Evolutionary conservation across 495 filamentous ascomycete species (phyloP), one percentile per base, ranked within the genome.

Genomic region (Collariella sp.): DNA sequence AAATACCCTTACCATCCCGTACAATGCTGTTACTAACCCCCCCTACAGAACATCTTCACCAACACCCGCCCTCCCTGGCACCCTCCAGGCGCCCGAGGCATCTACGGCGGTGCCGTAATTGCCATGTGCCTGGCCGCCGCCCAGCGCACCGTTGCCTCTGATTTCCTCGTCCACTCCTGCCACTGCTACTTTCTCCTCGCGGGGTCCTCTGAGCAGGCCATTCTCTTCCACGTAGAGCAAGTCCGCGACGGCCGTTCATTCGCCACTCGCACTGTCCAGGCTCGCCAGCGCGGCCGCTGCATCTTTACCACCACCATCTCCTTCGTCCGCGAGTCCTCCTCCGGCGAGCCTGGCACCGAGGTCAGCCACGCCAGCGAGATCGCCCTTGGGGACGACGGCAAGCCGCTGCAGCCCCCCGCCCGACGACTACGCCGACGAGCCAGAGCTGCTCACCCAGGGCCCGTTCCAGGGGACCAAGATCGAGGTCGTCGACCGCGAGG

Each of bases 141-240:
- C 11, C 89, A 94, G 71, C 77, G 79, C 49, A 98, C 93, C 46
- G 85, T 98, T 16, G 83, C 85, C 2, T 62, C 72, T 20, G 76
- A 87, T 67, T 96, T 95, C 73, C 76, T 83, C 56, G 79, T 90
- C 42, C 91, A 98, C 73, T 87, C 83, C 70, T 95, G 95, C 88
- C 93, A 98, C 77, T 96, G 91, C 79, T 98, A 96, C 77, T 98
- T 98, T 73, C 84, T 98, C 35, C 84, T 97, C 2, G 89, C 88
- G 11, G 93, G 91, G 26, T 84, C 91, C 65, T 74, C 83, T 7
- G 80, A 85, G 38, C 82, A 94, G 34, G 91, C 93, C 5, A 86
- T 98, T 58, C 72, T 96, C 51, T 98, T 74, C 68, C 84, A 95
- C 63, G 93, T 98, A 29, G 91, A 96, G 72, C 82, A 84, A 45